Evolutionary conservation across 148 eudicot genomes (phyloP).

Genomic region (Persicaria maculosa): DNA sequence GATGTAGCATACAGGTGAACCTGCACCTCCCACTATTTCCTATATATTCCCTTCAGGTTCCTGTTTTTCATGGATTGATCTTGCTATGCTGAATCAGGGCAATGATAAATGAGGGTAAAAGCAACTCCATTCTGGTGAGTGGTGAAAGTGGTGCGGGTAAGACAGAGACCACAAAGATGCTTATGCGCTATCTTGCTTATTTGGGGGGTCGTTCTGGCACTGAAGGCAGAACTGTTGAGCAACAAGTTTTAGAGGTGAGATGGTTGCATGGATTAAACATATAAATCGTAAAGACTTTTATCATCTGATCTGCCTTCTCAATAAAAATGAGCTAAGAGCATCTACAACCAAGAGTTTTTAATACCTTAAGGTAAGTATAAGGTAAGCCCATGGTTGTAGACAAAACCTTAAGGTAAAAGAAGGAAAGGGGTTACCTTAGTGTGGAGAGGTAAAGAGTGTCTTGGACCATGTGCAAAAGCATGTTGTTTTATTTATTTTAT

Average conservation of each 20-base stretch:
- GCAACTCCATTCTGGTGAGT: constrained; percentile 87
- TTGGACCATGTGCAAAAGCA: too few relatives aligned
- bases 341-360: too few relatives aligned
- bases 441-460: too few relatives aligned
- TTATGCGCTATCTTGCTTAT: constrained; percentile 91
- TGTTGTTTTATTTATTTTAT: too few relatives aligned
- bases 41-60: neutral
- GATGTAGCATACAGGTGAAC: constrained; percentile 81
- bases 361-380: too few relatives aligned
- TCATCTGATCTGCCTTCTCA: constrained; percentile 10
- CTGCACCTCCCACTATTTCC: neutral
- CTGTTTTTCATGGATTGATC: constrained; percentile 2
- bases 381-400: too few relatives aligned
- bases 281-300: neutral
- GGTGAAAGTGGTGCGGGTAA: constrained; percentile 99
- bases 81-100: constrained; percentile 44
- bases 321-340: neutral
- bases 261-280: neutral
- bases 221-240: constrained; percentile 91
- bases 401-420: too few relatives aligned
- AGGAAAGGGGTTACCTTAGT: too few relatives aligned
- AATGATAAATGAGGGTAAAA: constrained; percentile 81
- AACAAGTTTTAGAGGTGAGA: constrained; percentile 89
- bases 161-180: constrained; percentile 95
- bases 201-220: constrained; percentile 84